phyloP scores from a whole-genome alignment of 2,329 filamentous ascomycete species.

The Escovopsis sp. region DNA sequence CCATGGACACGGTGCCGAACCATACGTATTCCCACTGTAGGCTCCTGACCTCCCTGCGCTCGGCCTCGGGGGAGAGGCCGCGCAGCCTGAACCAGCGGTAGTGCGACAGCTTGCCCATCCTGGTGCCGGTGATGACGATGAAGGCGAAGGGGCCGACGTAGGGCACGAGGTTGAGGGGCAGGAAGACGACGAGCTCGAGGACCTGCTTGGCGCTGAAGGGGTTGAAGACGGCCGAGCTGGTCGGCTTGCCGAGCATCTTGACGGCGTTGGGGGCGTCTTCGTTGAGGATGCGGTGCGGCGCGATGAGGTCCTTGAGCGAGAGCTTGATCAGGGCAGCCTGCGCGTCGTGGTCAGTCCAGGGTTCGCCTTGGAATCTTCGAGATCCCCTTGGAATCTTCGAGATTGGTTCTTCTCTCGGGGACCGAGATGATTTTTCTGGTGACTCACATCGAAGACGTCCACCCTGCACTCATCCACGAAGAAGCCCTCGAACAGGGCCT shows the following conservation, averaged over 20 bases:
- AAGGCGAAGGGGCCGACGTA: constrained; percentile 74
- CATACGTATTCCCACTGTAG: constrained; percentile 75
- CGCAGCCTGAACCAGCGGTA: constrained; percentile 80
- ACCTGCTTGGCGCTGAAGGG: constrained; percentile 90
- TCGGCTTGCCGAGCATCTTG: constrained; percentile 71
- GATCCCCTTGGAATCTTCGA: no score
- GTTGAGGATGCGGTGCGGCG: constrained; percentile 49
- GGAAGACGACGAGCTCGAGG: constrained; percentile 61
- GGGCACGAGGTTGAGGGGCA: constrained; percentile 80
- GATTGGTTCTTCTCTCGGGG: no score
- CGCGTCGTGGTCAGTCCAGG: neutral
- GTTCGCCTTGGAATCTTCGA: no score
- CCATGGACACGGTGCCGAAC: constrained; percentile 78
- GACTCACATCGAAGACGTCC: constrained; percentile 66
- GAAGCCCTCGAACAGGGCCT: constrained; percentile 60
- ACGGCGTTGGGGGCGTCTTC: constrained; percentile 57
- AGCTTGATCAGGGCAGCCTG: constrained; percentile 63
- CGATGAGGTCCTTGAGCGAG: constrained; percentile 54
- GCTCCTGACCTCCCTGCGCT: constrained; percentile 51
- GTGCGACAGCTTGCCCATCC: constrained; percentile 77
- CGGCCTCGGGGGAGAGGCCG: constrained; percentile 58
- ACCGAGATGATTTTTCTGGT: no score
- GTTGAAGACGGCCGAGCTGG: constrained; percentile 59
- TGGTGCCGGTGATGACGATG: constrained; percentile 72
- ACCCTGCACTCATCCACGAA: constrained; percentile 68